phyloP scores from a whole-genome alignment of 441 rosid species.

The Erodium texanum region DNA sequence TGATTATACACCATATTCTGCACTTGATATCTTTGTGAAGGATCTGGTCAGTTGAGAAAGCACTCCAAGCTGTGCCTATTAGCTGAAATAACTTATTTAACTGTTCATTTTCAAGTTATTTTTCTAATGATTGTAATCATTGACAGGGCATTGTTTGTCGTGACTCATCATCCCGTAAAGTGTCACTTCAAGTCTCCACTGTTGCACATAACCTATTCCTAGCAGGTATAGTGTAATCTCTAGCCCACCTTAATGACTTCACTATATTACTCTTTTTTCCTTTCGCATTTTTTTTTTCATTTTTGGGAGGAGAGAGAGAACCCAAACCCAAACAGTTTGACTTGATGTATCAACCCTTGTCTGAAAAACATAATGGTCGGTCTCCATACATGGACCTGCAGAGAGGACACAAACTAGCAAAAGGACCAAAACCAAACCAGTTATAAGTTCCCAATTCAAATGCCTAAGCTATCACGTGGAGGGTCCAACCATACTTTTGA shows the following conservation, averaged over 20 bases:
- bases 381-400: background rate
- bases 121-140: slow-evolving; percentile 14
- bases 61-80: slow-evolving; percentile 8
- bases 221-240: slow-evolving; percentile 45
- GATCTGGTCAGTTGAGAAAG: slow-evolving; percentile 61
- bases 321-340: background rate
- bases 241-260: background rate
- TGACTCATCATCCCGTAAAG: slow-evolving; percentile 64
- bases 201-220: slow-evolving; percentile 75
- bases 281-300: slow-evolving; percentile 6
- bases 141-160: slow-evolving; percentile 77
- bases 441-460: no score
- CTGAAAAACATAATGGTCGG: background rate
- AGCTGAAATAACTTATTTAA: slow-evolving; percentile 2
- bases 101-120: slow-evolving; percentile 4
- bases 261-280: background rate
- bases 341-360: background rate
- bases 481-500: no score
- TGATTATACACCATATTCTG: slow-evolving; percentile 89
- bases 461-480: no score
- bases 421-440: no score
- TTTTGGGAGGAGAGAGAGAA: slow-evolving; percentile 1
- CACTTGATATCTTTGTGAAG: slow-evolving; percentile 95
- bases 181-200: slow-evolving; percentile 82
- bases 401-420: background rate